Evolutionary conservation across 2,329 filamentous ascomycete species (phyloP), one percentile per base, ranked within the genome.

Genomic region (Aureobasidium sp.): DNA sequence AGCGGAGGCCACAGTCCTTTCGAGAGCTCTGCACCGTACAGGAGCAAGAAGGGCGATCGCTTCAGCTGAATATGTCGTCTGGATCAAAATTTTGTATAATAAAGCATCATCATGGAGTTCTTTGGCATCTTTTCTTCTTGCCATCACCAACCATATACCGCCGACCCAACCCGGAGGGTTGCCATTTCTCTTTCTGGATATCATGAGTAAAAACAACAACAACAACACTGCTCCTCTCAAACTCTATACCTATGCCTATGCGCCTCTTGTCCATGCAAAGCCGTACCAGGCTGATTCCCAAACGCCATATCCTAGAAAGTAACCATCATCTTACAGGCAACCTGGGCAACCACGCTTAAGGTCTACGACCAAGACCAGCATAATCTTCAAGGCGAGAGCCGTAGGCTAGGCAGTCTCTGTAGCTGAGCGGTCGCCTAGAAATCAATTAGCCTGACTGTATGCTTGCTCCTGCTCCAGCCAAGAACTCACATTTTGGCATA

Each of bases 11-110:
- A 50, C 75, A 95, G 91, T 80, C 89, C 90, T 74, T 97, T 95
- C 75, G 92, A 97, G 78, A 87, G 89, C 36, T 80, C 79, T 59
- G 81, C 84, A 68, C 88, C 91, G 61, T 97, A 87, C 75, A 79
- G 84, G 68, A 88, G 87, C 76, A 84, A 81, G 64, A 95, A 91
- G 74, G 94, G 94, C 3, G 92, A 97, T 77, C 83, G 94, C 37
- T 95, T 99, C 70, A 75, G 73, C 23, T 39, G 20, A 37, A 9
- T n/a, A 6, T 20, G 20, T 23, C 5, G 8, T 41, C n/a, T 42
- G n/a, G 3, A 37, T 26, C n/a, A 41, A 55, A 52, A 20, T 39
- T 1, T 52, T 39, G 50, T 23, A 58, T 27, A 2, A 39, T n/a
- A 48, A 39, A 20, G 55, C 41, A 47, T 58, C 17, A 41, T 57